Conservation (phyloP, 108 stramenopile species). For the Cylindrotheca closterium region DNA sequence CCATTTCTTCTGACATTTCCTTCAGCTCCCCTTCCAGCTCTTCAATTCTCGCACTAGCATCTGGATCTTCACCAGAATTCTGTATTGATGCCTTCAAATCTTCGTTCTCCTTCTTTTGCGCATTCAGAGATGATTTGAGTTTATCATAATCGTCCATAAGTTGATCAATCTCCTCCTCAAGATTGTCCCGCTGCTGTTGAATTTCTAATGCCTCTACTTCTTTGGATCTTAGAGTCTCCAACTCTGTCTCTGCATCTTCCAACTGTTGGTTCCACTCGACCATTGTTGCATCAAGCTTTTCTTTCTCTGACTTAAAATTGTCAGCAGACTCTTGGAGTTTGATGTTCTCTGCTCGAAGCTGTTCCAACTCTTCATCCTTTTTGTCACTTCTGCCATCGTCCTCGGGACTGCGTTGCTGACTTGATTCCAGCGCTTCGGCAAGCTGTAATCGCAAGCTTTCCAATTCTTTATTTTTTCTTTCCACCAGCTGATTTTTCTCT, state of each 20-base stretch:
- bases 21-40: not conserved
- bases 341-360: not conserved
- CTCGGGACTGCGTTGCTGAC: no score
- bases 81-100: not conserved
- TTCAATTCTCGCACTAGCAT: not conserved
- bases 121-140: no score
- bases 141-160: no score
- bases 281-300: not conserved
- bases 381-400: no score
- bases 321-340: not conserved
- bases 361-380: no score
- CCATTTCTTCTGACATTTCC: not conserved
- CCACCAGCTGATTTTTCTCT: no score
- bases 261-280: not conserved
- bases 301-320: not conserved
- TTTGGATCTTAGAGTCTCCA: not conserved
- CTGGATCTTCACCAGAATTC: not conserved
- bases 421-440: no score
- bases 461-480: no score
- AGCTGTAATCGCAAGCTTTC: no score
- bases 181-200: no score
- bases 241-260: not conserved
- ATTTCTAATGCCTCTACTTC: no score
- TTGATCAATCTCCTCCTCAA: no score
- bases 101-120: not conserved